Percentiles rank a stretch among this genome's conserved stretches.
Evolutionary conservation across 768 basidiomycete species (phyloP).

Genomic region (Podaxis mareebaensis): DNA sequence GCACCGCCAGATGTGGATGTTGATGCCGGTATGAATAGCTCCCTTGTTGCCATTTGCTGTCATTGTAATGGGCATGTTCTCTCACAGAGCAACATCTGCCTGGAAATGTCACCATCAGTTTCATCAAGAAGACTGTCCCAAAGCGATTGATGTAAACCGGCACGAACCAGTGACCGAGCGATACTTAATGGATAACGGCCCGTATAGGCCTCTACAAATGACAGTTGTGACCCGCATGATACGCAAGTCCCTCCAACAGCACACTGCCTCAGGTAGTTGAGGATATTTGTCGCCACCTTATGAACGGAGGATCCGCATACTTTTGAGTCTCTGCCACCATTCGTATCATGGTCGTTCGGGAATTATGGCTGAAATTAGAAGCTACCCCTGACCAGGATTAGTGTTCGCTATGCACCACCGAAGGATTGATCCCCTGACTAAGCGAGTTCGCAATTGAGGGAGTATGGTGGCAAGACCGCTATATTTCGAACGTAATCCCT

Average conservation of each 20-base stretch:
- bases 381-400: not conserved
- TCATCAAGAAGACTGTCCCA: constrained; percentile 8
- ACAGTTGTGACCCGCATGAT: not conserved
- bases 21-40: constrained; percentile 6
- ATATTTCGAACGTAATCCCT: too few relatives aligned
- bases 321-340: not conserved
- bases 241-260: not conserved
- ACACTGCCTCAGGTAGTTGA: not conserved
- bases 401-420: not conserved
- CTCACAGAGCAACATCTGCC: not conserved
- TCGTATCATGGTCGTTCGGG: not conserved
- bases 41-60: constrained; percentile 13
- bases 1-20: not conserved
- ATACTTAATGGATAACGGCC: not conserved
- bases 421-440: not conserved
- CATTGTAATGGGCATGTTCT: not conserved
- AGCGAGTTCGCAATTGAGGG: too few relatives aligned
- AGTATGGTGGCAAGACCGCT: too few relatives aligned
- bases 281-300: too few relatives aligned
- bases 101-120: constrained; percentile 7
- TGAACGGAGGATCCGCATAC: too few relatives aligned
- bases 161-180: not conserved
- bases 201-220: not conserved
- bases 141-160: not conserved
- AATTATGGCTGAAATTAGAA: not conserved